Evolutionary conservation across 495 filamentous ascomycete genomes (phyloP).

Genomic region (Penicillium tannophilum): DNA sequence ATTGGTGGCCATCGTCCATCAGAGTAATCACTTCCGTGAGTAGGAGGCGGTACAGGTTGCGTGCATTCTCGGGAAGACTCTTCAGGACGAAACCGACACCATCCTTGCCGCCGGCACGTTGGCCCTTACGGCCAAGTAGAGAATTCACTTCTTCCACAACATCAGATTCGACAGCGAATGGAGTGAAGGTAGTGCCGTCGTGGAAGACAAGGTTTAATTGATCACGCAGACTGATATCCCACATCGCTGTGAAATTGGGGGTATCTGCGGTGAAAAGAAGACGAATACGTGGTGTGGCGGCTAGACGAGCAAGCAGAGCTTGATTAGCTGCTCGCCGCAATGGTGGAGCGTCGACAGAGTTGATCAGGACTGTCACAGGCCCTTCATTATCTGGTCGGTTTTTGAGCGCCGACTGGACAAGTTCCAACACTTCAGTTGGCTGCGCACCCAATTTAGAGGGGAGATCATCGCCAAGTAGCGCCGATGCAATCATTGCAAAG

Average conservation of each 20-base stretch:
- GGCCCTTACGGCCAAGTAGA: constrained; percentile 80
- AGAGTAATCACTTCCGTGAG: constrained; percentile 81
- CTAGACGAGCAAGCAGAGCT: constrained; percentile 72
- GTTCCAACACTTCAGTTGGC: constrained; percentile 65
- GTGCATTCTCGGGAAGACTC: constrained; percentile 88
- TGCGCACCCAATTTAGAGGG: constrained; percentile 60
- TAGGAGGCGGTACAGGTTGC: constrained; percentile 78
- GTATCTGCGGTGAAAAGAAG: constrained; percentile 84
- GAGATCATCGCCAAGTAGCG: constrained; percentile 59
- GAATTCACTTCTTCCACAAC: constrained; percentile 86
- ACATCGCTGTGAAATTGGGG: constrained; percentile 82
- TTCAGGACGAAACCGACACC: constrained; percentile 90
- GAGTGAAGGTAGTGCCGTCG: constrained; percentile 86
- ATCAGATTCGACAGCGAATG: constrained; percentile 70
- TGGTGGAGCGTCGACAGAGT: constrained; percentile 79
- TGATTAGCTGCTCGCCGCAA: constrained; percentile 73
- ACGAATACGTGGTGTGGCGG: constrained; percentile 70
- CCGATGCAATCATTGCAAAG: constrained; percentile 69
- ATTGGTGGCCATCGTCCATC: constrained; percentile 51
- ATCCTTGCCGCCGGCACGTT: constrained; percentile 82
- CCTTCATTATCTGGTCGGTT: constrained; percentile 37
- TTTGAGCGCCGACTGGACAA: constrained; percentile 61
- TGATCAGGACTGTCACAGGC: constrained; percentile 71
- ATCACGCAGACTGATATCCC: constrained; percentile 79
- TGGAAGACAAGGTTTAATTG: constrained; percentile 88